These are phyloP conservation scores for Alternaria panax DNA, from an alignment of 2,329 filamentous ascomycete genomes.

Conservation along the genomic window DNA sequence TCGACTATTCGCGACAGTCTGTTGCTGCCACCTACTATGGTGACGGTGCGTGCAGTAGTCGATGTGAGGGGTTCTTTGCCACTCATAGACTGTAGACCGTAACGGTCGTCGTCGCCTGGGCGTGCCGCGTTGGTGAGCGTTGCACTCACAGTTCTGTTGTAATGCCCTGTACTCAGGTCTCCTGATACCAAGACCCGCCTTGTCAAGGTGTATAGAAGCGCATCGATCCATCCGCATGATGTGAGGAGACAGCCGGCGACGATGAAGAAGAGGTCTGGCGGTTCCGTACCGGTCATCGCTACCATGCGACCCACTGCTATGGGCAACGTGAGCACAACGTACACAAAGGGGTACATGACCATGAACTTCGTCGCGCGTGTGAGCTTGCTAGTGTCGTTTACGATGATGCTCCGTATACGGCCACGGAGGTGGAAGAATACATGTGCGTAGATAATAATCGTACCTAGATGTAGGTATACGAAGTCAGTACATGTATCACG, in stretches of 20 bases:
- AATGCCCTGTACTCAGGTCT: constrained; percentile 38
- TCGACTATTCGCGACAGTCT: constrained; percentile 42
- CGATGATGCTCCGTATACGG: constrained; percentile 51
- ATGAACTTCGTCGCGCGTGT: constrained; percentile 62
- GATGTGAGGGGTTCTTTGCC: constrained; percentile 31
- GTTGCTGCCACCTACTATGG: constrained; percentile 45
- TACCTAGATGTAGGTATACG: too few relatives aligned
- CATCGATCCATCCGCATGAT: constrained; percentile 55
- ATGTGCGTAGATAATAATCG: constrained; percentile 57
- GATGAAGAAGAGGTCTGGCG: constrained; percentile 64
- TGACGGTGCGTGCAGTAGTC: constrained; percentile 40
- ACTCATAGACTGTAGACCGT: constrained; percentile 40
- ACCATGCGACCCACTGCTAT: constrained; percentile 59
- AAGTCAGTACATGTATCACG: too few relatives aligned
- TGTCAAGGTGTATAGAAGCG: constrained; percentile 53
- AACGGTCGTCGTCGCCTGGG: constrained; percentile 35
- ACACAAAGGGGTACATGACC: constrained; percentile 69
- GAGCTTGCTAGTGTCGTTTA: constrained; percentile 46
- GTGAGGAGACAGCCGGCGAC: constrained; percentile 66
- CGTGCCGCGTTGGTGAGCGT: constrained; percentile 33
- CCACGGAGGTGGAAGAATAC: constrained; percentile 59
- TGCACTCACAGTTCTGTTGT: constrained; percentile 31
- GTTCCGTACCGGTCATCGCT: constrained; percentile 46
- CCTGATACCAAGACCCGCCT: constrained; percentile 49
- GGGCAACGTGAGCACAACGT: constrained; percentile 70